These are phyloP conservation scores for Aspergillus transmontanensis DNA, from an alignment of 2,329 filamentous ascomycete species.

Conservation along the genomic window DNA sequence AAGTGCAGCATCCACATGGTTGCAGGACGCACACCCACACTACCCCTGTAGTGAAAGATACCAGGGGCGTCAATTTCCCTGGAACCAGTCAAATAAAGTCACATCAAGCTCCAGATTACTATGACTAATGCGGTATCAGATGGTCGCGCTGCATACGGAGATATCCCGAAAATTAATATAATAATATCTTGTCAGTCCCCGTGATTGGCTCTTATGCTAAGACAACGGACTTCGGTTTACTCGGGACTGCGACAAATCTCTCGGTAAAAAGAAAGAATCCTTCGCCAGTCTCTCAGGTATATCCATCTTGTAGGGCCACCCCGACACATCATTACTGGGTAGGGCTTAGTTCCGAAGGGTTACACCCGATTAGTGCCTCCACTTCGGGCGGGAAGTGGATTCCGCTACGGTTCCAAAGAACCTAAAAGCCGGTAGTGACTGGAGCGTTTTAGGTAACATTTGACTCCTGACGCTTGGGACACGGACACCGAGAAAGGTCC, in stretches of 20 bases:
- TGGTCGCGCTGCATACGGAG: neutral
- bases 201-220: neutral
- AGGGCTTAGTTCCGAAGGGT: neutral
- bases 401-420: slow-evolving; percentile 2
- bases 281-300: neutral
- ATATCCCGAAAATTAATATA: slow-evolving; percentile 1
- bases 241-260: neutral
- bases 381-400: slow-evolving; percentile 8
- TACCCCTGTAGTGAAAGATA: neutral
- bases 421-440: neutral
- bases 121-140: neutral
- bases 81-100: neutral
- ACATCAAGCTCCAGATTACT: neutral
- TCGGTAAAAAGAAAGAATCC: neutral
- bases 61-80: neutral
- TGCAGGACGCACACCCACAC: no score
- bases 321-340: neutral
- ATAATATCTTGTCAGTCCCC: neutral
- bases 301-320: neutral
- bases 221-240: neutral
- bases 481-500: neutral
- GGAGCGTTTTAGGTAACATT: slow-evolving; percentile 2
- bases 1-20: neutral
- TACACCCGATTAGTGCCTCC: neutral
- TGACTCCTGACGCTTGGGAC: neutral